A percentile compares a stretch with the other conserved stretches of the same genome.
phyloP scores from a whole-genome alignment of 2,329 filamentous ascomycete species.

The Aureobasidium leucospermi region DNA sequence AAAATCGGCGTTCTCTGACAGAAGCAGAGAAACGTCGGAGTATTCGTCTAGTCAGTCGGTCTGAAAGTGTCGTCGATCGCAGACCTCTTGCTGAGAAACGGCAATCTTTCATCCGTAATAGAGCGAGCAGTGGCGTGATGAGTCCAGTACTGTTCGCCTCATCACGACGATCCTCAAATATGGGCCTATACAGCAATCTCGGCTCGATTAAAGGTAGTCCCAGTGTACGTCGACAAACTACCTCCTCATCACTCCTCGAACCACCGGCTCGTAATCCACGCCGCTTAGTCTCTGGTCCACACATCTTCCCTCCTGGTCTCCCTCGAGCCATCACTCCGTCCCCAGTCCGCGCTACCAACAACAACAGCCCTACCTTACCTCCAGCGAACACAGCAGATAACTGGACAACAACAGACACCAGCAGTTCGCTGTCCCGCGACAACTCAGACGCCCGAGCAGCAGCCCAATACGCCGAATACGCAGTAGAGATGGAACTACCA shows the following conservation, averaged over 20 bases:
- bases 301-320: slow-evolving; percentile 22
- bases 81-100: slow-evolving; percentile 34
- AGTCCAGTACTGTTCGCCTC: slow-evolving; percentile 32
- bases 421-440: slow-evolving; percentile 12
- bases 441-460: slow-evolving; percentile 16
- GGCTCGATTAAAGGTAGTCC: slow-evolving; percentile 1
- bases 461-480: slow-evolving; percentile 4
- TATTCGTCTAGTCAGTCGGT: slow-evolving; percentile 32
- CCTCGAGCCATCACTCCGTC: slow-evolving; percentile 24
- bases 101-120: slow-evolving; percentile 35
- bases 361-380: slow-evolving; percentile 5
- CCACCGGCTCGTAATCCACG: slow-evolving; percentile 22
- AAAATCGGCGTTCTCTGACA: slow-evolving; percentile 18
- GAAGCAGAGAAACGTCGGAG: slow-evolving; percentile 31
- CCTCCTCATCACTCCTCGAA: slow-evolving; percentile 25
- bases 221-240: slow-evolving; percentile 12
- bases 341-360: not conserved
- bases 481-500: slow-evolving; percentile 6
- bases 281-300: slow-evolving; percentile 18
- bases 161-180: slow-evolving; percentile 5
- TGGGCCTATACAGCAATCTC: not conserved
- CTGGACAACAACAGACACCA: slow-evolving; percentile 11
- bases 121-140: slow-evolving; percentile 31
- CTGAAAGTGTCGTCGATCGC: slow-evolving; percentile 30
- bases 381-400: not conserved